Evolutionary conservation across 306 rosid genomes (phyloP).

Genomic region (Alnus glutinosa): DNA sequence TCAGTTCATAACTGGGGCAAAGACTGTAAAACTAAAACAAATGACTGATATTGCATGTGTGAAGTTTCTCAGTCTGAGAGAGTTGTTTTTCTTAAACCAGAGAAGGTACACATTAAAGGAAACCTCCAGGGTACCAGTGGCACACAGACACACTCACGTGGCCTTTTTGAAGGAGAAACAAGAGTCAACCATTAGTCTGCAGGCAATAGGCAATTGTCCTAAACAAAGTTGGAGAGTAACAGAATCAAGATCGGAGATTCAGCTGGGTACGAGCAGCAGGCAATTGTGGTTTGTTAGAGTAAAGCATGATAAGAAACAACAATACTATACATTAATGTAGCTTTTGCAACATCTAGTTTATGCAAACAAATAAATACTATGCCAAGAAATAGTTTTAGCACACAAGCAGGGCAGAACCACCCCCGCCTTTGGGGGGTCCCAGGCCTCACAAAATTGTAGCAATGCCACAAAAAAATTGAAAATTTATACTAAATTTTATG

Average conservation of each 20-base stretch:
- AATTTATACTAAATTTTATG: too few species aligned
- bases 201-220: neutral
- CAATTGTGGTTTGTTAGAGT: neutral
- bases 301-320: constrained; percentile 2
- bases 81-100: neutral
- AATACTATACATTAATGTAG: neutral
- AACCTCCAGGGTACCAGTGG: neutral
- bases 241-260: constrained; percentile 1
- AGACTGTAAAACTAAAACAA: neutral
- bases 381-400: neutral
- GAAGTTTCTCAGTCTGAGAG: neutral
- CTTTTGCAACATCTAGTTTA: neutral
- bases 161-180: neutral
- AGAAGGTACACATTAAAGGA: neutral
- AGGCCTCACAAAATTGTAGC: too few species aligned
- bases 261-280: neutral
- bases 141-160: neutral
- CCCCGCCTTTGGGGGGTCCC: too few species aligned
- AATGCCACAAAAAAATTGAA: too few species aligned
- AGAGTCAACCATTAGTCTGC: neutral
- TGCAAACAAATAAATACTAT: neutral
- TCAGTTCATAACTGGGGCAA: too few species aligned
- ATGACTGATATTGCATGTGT: neutral
- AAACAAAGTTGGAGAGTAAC: neutral
- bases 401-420: too few species aligned